These are phyloP conservation scores for Quercus aquifolioides DNA, from an alignment of 306 rosid genomes.

Conservation along the genomic window DNA sequence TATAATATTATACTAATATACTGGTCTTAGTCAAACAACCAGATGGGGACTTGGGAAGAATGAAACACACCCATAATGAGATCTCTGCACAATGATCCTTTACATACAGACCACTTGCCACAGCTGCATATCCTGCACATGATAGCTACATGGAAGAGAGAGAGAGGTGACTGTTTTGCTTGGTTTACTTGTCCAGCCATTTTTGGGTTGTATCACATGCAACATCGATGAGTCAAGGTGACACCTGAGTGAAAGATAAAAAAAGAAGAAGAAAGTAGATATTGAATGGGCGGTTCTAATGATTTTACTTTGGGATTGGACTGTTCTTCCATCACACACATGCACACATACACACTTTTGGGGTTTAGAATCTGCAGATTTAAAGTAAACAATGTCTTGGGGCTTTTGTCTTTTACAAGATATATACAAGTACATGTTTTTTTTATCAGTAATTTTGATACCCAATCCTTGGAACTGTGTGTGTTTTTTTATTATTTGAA, in stretches of 20 bases:
- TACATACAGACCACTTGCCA: constrained; percentile 6
- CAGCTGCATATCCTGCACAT: constrained; percentile 16
- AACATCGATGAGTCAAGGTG: not conserved
- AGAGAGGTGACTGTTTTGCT: not conserved
- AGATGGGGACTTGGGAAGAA: not conserved
- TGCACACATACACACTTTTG: not conserved
- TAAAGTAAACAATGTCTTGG: not conserved
- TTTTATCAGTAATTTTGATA: not conserved
- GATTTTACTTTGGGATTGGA: not conserved
- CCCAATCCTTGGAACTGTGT: not conserved
- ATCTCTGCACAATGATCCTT: not conserved
- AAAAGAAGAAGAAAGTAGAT: no score
- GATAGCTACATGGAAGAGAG: constrained; percentile 14
- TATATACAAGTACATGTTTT: not conserved
- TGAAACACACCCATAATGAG: not conserved
- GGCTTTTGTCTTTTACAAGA: not conserved
- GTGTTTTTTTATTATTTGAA: not conserved
- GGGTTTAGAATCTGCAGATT: not conserved
- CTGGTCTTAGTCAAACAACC: not conserved
- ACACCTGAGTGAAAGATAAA: not conserved
- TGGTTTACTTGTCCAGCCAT: not conserved
- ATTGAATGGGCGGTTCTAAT: not conserved
- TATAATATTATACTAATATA: not conserved
- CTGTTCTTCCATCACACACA: not conserved
- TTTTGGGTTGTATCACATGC: not conserved